Base-by-base conservation (phyloP, 2,329 filamentous ascomycete species). In the Aspergillus udagawae region DNA sequence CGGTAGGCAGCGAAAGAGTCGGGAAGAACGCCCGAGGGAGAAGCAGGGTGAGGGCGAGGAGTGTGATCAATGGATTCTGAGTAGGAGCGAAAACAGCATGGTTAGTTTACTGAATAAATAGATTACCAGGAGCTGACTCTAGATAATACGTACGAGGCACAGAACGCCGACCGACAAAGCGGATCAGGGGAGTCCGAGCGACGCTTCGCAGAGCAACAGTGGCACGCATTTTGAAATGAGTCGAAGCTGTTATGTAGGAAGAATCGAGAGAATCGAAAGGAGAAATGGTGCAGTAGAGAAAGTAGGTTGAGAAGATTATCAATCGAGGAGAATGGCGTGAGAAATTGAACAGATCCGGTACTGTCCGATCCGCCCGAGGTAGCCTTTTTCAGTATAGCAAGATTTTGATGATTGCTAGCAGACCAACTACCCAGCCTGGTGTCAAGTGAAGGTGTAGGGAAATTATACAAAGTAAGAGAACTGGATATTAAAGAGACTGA, bases 1-100 rank as follows among this genome's bases (percentile, higher is more conserved):
- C 85, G 80, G 77, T 88, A 86, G 64, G 77, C 73, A 56, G 83
- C 83, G 72, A 87, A 87, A 21, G 83, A 85, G 65, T 85, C 80
- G 25, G 84, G 84, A 12, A 86, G 82, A 58, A 75, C 69, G 55
- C 79, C 70, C 42, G 78, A 76, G 60, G 82, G 84, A 57, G 82
- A 83, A 58, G 81, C 83, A 51, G 83, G 84, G 74, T 84, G 85
- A 59, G 77, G 77, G 61, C 83, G 78, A 62, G 83, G 83, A 59
- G 82, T 78, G 79, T 85, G 83, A 63, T 79, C 76, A 54, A 79
- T 63, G 29, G 75, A 70, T 55, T 76, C 77, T 78, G 61, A 59
- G 21, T 7, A 28, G 35, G 17, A 65, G 63, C 55, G 49, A 35
- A 55, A 45, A 51, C 28, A 45, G n/a, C 32, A 21, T 49, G 27